Evolutionary conservation across 2,329 filamentous ascomycete genomes (phyloP).

Genomic region (Metarhizium guizhouense): DNA sequence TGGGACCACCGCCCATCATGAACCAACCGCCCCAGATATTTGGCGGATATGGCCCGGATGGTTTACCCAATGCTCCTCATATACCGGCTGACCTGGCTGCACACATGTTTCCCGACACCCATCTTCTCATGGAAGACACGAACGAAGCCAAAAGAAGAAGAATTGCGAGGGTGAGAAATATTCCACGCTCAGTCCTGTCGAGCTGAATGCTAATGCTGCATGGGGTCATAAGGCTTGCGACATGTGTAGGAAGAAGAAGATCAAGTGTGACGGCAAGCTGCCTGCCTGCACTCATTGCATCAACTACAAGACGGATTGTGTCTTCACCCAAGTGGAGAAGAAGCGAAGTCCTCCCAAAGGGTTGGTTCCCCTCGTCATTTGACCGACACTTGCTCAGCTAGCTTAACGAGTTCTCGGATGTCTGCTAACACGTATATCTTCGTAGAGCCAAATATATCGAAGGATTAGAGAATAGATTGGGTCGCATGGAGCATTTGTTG

Average conservation of each 20-base stretch:
- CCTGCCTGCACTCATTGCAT: slow-evolving; percentile 91
- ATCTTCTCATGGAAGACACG: slow-evolving; percentile 50
- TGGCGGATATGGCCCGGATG: slow-evolving; percentile 51
- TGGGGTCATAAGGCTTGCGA: slow-evolving; percentile 62
- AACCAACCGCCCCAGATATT: slow-evolving; percentile 64
- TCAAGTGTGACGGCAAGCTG: slow-evolving; percentile 96
- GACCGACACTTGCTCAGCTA: background rate
- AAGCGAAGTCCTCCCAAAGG: slow-evolving; percentile 96
- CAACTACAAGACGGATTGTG: slow-evolving; percentile 96
- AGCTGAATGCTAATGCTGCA: slow-evolving; percentile 5
- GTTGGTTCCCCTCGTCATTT: slow-evolving; percentile 37
- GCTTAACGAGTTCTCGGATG: slow-evolving; percentile 11
- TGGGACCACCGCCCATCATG: slow-evolving; percentile 49
- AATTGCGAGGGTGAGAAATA: slow-evolving; percentile 66
- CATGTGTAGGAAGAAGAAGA: slow-evolving; percentile 94
- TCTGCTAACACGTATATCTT: background rate
- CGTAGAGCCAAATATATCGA: slow-evolving; percentile 92
- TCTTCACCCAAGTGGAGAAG: slow-evolving; percentile 98
- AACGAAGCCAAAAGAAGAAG: slow-evolving; percentile 82
- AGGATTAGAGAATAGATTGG: slow-evolving; percentile 85
- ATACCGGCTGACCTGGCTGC: slow-evolving; percentile 47
- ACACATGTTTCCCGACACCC: slow-evolving; percentile 52
- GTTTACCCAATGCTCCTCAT: slow-evolving; percentile 43
- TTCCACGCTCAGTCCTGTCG: background rate
- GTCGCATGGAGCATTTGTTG: slow-evolving; percentile 90